These are phyloP conservation scores for Aphanomyces invadans DNA, from an alignment of 352 stramenopile genomes.

Conservation along the genomic window DNA sequence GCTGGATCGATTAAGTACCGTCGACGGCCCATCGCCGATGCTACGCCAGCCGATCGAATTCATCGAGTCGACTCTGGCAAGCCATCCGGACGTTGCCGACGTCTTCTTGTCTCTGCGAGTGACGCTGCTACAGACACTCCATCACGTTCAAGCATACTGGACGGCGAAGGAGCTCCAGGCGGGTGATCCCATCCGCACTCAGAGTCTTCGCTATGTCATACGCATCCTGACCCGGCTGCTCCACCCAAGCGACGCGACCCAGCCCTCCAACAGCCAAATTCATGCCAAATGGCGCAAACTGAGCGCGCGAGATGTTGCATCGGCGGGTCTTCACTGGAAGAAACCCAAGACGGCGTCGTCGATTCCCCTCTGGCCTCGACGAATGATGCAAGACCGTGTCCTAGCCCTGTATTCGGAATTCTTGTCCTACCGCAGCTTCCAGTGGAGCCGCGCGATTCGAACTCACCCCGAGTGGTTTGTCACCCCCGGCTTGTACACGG, in stretches of 20 bases:
- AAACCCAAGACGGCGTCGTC: background rate
- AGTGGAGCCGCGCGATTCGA: background rate
- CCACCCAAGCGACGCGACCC: constrained; percentile 4
- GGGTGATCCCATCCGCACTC: background rate
- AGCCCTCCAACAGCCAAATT: constrained; percentile 2
- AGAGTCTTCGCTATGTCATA: constrained; percentile 6
- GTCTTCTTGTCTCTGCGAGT: constrained; percentile 38
- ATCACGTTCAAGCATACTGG: constrained; percentile 48
- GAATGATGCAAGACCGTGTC: constrained; percentile 21
- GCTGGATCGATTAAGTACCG: constrained; percentile 31
- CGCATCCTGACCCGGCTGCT: constrained; percentile 7
- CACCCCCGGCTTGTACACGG: background rate
- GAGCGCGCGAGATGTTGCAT: constrained; percentile 44
- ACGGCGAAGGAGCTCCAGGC: constrained; percentile 4
- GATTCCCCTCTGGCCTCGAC: constrained; percentile 17
- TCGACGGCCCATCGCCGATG: constrained; percentile 30
- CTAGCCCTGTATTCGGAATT: background rate
- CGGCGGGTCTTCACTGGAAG: constrained; percentile 32
- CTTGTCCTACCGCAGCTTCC: constrained; percentile 11
- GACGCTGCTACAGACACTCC: constrained; percentile 35
- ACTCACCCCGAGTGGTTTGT: background rate
- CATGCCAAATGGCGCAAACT: constrained; percentile 39
- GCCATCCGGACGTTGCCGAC: constrained; percentile 32
- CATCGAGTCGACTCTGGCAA: constrained; percentile 31
- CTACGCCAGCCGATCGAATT: constrained; percentile 32